Evolutionary conservation across 805 yeast species (phyloP).

Genomic region (Teunomyces tritomae): DNA sequence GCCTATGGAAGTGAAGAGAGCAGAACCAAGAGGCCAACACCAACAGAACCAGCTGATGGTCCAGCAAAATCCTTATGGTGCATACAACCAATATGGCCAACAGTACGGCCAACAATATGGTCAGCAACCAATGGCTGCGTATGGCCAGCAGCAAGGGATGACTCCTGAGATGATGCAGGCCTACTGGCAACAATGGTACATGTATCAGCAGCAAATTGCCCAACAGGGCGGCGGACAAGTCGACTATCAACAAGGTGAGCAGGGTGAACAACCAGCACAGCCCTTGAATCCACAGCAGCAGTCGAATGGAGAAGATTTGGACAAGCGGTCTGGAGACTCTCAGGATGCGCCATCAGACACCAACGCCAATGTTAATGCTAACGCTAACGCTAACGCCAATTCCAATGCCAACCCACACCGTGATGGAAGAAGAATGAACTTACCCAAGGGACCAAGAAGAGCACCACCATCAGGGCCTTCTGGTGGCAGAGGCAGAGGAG

Average conservation of each 20-base stretch:
- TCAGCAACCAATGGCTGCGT: conserved; percentile 18
- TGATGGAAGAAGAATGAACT: conserved; percentile 30
- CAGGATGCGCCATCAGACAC: conserved; percentile 15
- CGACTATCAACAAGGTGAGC: conserved; percentile 17
- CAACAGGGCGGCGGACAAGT: conserved; percentile 23
- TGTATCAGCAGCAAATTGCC: conserved; percentile 53
- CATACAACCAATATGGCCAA: conserved; percentile 24
- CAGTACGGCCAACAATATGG: conserved; percentile 26
- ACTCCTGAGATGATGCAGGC: conserved; percentile 60
- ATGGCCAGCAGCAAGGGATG: conserved; percentile 23
- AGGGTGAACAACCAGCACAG: conserved; percentile 30
- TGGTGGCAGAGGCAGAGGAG: conserved; percentile 29
- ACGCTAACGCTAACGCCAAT: conserved; percentile 7
- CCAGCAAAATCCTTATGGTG: conserved; percentile 24
- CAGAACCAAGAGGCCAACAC: conserved; percentile 77
- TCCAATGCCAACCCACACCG: conserved; percentile 20
- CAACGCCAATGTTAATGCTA: conserved; percentile 32
- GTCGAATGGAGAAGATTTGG: conserved; percentile 10
- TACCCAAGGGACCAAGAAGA: conserved; percentile 53
- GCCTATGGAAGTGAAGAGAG: conserved; percentile 78
- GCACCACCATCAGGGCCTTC: conserved; percentile 40
- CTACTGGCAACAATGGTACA: conserved; percentile 65
- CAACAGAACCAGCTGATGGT: conserved; percentile 31
- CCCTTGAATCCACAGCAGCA: conserved; percentile 45
- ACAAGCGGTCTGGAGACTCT: conserved; percentile 6